phyloP scores from a whole-genome alignment of 345 rosid species.

The Cardamine chenopodiifolia region DNA sequence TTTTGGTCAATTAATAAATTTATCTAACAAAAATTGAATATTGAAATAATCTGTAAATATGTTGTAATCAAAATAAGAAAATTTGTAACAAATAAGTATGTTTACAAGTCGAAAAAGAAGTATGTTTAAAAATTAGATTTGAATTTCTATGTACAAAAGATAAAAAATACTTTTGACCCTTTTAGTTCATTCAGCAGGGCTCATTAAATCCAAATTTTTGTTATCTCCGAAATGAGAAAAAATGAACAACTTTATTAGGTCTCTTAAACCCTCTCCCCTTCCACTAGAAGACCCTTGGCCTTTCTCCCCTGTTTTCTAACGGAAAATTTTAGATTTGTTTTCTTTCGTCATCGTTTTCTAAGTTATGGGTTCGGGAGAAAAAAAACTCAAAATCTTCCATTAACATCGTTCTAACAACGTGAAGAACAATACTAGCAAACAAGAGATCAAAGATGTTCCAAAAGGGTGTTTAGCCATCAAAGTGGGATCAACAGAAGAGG shows the following conservation, averaged over 20 bases:
- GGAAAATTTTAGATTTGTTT: background rate
- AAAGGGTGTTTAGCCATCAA: constrained; percentile 65
- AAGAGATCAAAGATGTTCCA: constrained; percentile 49
- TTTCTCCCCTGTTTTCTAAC: constrained; percentile 32
- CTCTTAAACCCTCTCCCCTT: constrained; percentile 36
- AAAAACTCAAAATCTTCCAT: constrained; percentile 25
- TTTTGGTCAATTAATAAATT: no score
- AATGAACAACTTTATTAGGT: constrained; percentile 44
- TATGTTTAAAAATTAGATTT: background rate
- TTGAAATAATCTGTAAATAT: background rate
- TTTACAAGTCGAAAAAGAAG: no score
- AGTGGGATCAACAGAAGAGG: constrained; percentile 55
- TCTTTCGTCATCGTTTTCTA: background rate
- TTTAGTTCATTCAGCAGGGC: constrained; percentile 1
- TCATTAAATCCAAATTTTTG: constrained; percentile 28
- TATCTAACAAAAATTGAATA: background rate
- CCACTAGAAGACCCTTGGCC: constrained; percentile 48
- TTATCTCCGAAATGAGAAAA: constrained; percentile 14
- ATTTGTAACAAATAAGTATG: background rate
- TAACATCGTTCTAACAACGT: constrained; percentile 16
- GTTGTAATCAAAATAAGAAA: background rate
- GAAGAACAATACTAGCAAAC: constrained; percentile 38
- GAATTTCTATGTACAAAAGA: constrained; percentile 1
- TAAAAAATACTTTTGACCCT: background rate
- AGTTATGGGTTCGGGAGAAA: constrained; percentile 37